phyloP scores from a whole-genome alignment of 306 rosid genomes.

The Lathyrus tuberosus region DNA sequence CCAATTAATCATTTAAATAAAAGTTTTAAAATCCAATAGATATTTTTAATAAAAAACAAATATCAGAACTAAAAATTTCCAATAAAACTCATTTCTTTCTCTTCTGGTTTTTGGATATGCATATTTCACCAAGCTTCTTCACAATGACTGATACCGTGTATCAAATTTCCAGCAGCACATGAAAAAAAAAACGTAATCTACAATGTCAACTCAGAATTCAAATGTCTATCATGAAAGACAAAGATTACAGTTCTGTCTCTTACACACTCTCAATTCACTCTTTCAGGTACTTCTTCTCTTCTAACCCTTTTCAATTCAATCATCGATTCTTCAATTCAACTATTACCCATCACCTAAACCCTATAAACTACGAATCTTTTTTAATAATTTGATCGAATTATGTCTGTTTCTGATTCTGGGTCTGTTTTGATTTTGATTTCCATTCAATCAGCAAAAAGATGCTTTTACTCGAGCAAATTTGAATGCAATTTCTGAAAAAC shows the following conservation, averaged over 20 bases:
- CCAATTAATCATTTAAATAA: too few relatives aligned
- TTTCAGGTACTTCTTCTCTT: constrained; percentile 66
- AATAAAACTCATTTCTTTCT: too few relatives aligned
- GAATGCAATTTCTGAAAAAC: constrained; percentile 74
- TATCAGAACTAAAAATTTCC: too few relatives aligned
- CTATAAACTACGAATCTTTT: constrained; percentile 14
- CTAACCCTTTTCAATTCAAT: constrained; percentile 17
- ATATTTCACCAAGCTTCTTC: too few relatives aligned
- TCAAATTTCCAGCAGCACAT: neutral
- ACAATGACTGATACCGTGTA: too few relatives aligned
- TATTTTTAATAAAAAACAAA: too few relatives aligned
- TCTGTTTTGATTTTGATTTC: constrained; percentile 19
- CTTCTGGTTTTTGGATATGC: too few relatives aligned
- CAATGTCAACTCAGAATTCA: constrained; percentile 55
- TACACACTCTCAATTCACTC: constrained; percentile 83
- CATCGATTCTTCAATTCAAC: constrained; percentile 28
- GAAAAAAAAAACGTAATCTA: neutral
- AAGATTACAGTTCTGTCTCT: constrained; percentile 79
- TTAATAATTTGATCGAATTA: neutral
- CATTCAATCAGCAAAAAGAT: constrained; percentile 58
- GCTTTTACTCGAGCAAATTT: constrained; percentile 64
- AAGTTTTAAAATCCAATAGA: too few relatives aligned
- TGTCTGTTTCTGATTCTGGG: constrained; percentile 12
- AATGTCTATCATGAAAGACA: constrained; percentile 84
- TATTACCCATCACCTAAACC: constrained; percentile 20